Evolutionary conservation across 2,329 filamentous ascomycete genomes (phyloP), one percentile per base, ranked within the genome.

Genomic region (Neonectria punicea): DNA sequence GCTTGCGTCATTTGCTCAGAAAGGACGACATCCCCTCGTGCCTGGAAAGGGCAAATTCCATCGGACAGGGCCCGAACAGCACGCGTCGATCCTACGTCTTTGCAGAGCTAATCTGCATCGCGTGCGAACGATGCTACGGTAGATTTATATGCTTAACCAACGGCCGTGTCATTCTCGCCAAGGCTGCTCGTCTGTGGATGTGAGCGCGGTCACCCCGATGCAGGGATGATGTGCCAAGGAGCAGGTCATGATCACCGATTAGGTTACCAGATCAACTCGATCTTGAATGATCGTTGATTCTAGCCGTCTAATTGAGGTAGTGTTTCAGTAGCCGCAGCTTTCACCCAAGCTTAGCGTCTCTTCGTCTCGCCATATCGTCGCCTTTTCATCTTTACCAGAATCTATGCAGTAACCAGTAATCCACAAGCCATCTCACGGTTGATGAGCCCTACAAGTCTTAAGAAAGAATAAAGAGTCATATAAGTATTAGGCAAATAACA

Each of bases 1-100:
- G 50, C 36, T 73, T 65, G 64, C 71, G 71, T 72, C 69, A 73
- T 73, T 73, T 67, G 62, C 57, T 30, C 50, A 50, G 6, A 43
- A 63, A 70, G 64, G 66, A 69, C 71, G 71, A 72, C 70, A 73
- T 73, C 62, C 9, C 11, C 0, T 6, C n/a, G 30, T 49, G 34
- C 18, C 69, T 51, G 10, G 41, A 63, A 55, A 9, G 5, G 64
- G 71, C 11, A 67, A 66, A 69, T 65, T 18, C 7, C 7, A 64
- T 73, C 71, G 71, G 71, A 8, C 32, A 3, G 25, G 20, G n/a
- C 47, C 70, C 67, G 70, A 57, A 36, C n/a, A 7, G 10, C 16
- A 28, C 41, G 47, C 44, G 43, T 13, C 41, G 28, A 55, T 59
- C 34, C 34, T 51, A 5, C 8, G 16, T 50, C 36, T 43, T 18